Evolutionary conservation across 2,329 filamentous ascomycete genomes (phyloP), one percentile per base, ranked within the genome.

Genomic region (Alternaria arbusti): DNA sequence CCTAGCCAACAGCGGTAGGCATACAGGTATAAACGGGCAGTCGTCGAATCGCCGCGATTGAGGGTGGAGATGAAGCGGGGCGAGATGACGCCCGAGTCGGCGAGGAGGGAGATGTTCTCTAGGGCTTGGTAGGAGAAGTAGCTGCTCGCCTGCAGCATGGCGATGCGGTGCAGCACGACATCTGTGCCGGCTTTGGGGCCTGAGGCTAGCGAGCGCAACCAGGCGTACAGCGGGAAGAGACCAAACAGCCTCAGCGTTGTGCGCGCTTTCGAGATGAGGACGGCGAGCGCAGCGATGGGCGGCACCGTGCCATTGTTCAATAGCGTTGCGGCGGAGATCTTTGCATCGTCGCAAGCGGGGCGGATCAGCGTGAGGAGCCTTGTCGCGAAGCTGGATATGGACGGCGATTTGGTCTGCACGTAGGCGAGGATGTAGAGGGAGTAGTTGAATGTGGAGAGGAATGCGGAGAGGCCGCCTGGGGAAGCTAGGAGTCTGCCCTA

Each of bases 391-490:
- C 59, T 26, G 4, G 73, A 64, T 45, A 82, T 65, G 32, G 79
- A 69, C 12, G 75, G 71, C 5, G 77, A 76, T 59, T 80, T 81
- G 13, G 80, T 74, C 59, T 82, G 79, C 46, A 81, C 72, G 73
- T 82, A 82, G 40, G 81, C 78, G 66, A 83, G 77, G 58, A 83
- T 77, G 72, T 83, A 83, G 68, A 83, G 78, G 55, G 78, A 77
- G 74, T 83, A 83, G 73, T 83, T 84, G 74, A 83, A 78, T 50
- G 82, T 83, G 52, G 81, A 82, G 70, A 84, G 81, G 75, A 82
- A 81, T 22, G 81, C 70, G 65, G 76, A 79, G 67, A 83, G 77
- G 47, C 82, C 82, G 72, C 82, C 82, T 20, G 82, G 82, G 47
- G 74, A 78, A 60, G 81, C 80, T 52, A 84, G 76, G 25, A 83